Percentiles rank a stretch among this genome's conserved stretches.
phyloP scores from a whole-genome alignment of 805 yeast species.

The Hanseniaspora meyeri region DNA sequence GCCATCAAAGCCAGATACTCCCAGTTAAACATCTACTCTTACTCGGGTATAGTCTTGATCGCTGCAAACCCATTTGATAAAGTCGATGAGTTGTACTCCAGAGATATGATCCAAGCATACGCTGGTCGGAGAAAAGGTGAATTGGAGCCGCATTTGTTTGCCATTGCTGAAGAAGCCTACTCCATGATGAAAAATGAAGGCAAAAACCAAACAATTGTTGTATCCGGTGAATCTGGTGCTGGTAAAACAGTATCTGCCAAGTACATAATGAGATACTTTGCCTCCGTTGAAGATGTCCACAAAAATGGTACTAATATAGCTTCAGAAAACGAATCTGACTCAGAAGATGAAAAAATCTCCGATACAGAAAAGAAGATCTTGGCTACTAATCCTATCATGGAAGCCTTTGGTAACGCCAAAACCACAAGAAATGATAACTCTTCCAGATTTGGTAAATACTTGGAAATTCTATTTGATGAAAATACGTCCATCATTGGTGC shows the following conservation, averaged over 20 bases:
- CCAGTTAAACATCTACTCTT: conserved; percentile 84
- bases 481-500: conserved; percentile 82
- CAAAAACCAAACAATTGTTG: conserved; percentile 88
- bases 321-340: conserved; percentile 16
- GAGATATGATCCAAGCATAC: conserved; percentile 87
- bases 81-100: conserved; percentile 80
- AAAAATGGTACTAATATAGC: conserved; percentile 16
- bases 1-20: conserved; percentile 84
- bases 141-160: conserved; percentile 91
- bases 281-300: conserved; percentile 62
- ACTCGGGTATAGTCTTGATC: conserved; percentile 90
- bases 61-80: conserved; percentile 93
- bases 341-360: conserved; percentile 47
- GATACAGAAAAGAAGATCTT: conserved; percentile 85
- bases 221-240: conserved; percentile 96
- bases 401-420: conserved; percentile 89
- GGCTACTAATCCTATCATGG: conserved; percentile 88
- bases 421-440: conserved; percentile 83
- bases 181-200: conserved; percentile 81
- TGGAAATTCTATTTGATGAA: conserved; percentile 76
- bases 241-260: conserved; percentile 97
- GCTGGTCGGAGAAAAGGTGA: conserved; percentile 90
- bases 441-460: conserved; percentile 87
- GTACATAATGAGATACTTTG: conserved; percentile 93
- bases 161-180: conserved; percentile 95